These are phyloP conservation scores for Beauveria varroae DNA, from an alignment of 2,329 filamentous ascomycete species.

Conservation along the genomic window DNA sequence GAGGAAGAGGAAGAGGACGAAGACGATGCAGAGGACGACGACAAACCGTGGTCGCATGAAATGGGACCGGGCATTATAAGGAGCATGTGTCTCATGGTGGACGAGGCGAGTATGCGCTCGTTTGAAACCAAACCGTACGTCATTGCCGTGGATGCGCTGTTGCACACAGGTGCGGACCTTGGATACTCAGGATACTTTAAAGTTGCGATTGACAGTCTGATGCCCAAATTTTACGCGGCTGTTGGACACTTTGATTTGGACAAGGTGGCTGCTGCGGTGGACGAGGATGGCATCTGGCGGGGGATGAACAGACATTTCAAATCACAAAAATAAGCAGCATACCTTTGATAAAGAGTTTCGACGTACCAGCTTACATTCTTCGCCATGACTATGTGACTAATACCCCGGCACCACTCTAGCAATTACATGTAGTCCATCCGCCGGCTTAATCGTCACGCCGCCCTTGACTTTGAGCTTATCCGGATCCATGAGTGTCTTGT, in stretches of 20 bases:
- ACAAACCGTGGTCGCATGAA: background rate
- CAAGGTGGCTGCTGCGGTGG: background rate
- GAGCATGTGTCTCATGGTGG: background rate
- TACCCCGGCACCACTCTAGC: slow-evolving; percentile 61
- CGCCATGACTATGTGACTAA: slow-evolving; percentile 9
- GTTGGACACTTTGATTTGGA: background rate
- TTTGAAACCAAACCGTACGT: background rate
- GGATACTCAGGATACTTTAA: background rate
- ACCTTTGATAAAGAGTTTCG: too few species aligned
- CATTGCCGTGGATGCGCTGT: slow-evolving; percentile 2
- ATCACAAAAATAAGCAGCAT: background rate
- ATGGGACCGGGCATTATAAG: background rate
- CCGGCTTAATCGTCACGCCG: slow-evolving; percentile 64
- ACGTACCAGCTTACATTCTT: too few species aligned
- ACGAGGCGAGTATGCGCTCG: background rate
- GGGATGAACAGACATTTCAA: background rate
- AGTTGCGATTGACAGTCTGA: background rate
- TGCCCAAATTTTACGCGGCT: background rate
- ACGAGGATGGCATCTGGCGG: background rate
- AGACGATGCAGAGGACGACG: background rate
- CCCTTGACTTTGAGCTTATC: slow-evolving; percentile 59
- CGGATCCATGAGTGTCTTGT: slow-evolving; percentile 58
- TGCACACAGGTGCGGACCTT: background rate
- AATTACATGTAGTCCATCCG: slow-evolving; percentile 62
- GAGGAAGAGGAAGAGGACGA: background rate